Base-by-base conservation (phyloP, 2,329 filamentous ascomycete genomes). In the Scedosporium minutisporum region DNA sequence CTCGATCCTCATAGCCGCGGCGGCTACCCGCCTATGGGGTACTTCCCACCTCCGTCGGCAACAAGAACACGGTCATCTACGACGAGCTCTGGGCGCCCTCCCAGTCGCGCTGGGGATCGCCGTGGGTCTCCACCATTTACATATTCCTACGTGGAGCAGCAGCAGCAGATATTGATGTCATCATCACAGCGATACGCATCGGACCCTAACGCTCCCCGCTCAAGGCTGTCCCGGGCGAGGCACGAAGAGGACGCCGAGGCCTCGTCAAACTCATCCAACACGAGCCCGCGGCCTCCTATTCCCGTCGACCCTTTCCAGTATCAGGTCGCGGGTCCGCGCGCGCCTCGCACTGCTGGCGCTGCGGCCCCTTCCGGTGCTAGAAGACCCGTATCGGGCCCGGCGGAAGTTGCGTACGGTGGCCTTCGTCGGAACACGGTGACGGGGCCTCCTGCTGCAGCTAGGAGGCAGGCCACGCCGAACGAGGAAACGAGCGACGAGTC, bases 281-380 rank as follows among this genome's bases (percentile, higher is more conserved):
- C 33, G 10, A 71, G 66, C 12, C 69, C 69, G 21, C 62, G 64
- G 44, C 66, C 65, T 4, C 63, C 21, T 4, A 25, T 27, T 6
- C 21, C 59, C 6, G 25, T 73, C 14, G 78, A 85, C 64, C 81
- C 82, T 4, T 84, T 85, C 64, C 76, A 77, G 65, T 85, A 79
- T 68, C 80, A 83, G 71, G 80, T 78, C 3, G 73, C 72, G 23
- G 79, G 77, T 12, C 69, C 79, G 42, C 77, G 75, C 38, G 71
- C 70, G 61, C 67, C 76, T 14, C 58, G 58, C 25, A 44, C 16
- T 48, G 9, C 58, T 29, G 58, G 23, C 41, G 58, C 59, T 29
- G 71, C 74, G 61, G 68, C 72, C 33, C 65, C 70, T 61, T 70
- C 69, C 58, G 66, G 71, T 14, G 70, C 74, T 57, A 74, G 75